Conservation (phyloP, 2,329 filamentous ascomycete genomes). For the Didymella segeticola region DNA sequence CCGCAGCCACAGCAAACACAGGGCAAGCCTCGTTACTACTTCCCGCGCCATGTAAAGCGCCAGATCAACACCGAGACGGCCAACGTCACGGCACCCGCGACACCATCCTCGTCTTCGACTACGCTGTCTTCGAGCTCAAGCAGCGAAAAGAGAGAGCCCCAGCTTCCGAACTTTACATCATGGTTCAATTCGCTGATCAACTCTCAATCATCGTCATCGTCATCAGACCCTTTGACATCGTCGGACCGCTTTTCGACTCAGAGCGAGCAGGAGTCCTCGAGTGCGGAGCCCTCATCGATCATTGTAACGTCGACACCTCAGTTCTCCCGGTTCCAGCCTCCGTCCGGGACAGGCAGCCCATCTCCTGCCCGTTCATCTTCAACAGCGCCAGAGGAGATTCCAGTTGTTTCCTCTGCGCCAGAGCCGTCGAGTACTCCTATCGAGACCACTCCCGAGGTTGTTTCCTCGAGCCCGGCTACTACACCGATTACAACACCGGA, state of each 20-base stretch:
- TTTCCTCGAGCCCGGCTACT: background rate
- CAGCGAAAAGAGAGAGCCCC: conserved; percentile 27
- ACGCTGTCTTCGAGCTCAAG: conserved; percentile 27
- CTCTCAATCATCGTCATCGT: conserved; percentile 23
- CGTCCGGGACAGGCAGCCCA: conserved; percentile 15
- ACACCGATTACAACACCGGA: background rate
- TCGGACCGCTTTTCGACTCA: conserved; percentile 18
- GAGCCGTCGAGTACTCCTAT: background rate
- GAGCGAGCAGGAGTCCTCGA: conserved; percentile 20
- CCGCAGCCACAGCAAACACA: conserved; percentile 45
- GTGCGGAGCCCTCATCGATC: conserved; percentile 17
- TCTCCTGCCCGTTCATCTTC: conserved; percentile 3
- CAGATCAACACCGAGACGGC: conserved; percentile 43
- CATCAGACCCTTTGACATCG: conserved; percentile 18
- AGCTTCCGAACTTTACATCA: conserved; percentile 34
- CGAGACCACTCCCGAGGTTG: background rate
- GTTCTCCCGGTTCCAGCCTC: background rate
- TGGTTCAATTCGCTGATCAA: conserved; percentile 38
- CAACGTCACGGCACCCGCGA: conserved; percentile 42
- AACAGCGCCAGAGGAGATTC: background rate
- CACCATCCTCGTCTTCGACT: conserved; percentile 27
- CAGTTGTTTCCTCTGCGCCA: background rate
- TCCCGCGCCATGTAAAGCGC: conserved; percentile 56
- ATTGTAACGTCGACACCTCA: conserved; percentile 28
- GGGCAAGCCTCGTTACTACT: conserved; percentile 54